phyloP scores from a whole-genome alignment of 139 green algal species.

The Micromonas commoda region DNA sequence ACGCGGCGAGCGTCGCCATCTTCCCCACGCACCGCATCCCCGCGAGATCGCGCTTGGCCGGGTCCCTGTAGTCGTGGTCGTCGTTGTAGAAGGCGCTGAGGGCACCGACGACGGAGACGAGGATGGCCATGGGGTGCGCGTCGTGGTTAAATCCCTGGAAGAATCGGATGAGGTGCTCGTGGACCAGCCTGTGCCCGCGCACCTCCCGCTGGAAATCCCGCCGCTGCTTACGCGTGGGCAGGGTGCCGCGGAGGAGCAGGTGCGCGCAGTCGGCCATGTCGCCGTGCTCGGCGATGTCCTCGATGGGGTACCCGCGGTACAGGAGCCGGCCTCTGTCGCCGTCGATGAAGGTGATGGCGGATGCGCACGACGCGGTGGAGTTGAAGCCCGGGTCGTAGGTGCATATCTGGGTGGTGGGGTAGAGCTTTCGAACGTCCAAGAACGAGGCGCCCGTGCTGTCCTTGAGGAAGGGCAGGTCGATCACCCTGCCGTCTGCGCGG shows the following conservation, averaged over 20 bases:
- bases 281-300: constrained; percentile 51
- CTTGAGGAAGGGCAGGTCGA: neutral
- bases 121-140: constrained; percentile 67
- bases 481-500: neutral
- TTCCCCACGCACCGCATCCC: constrained; percentile 58
- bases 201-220: constrained; percentile 33
- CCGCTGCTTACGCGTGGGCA: constrained; percentile 39
- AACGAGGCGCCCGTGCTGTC: neutral
- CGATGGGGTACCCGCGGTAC: constrained; percentile 61
- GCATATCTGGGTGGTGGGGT: constrained; percentile 40
- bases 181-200: constrained; percentile 50
- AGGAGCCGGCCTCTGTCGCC: constrained; percentile 55
- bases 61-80: constrained; percentile 33
- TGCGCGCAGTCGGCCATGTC: constrained; percentile 56
- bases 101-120: constrained; percentile 56
- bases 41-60: constrained; percentile 41
- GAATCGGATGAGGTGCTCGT: constrained; percentile 54
- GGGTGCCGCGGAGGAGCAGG: constrained; percentile 60
- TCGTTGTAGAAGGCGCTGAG: constrained; percentile 58
- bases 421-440: neutral
- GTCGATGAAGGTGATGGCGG: constrained; percentile 66
- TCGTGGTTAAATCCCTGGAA: constrained; percentile 57
- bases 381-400: constrained; percentile 69
- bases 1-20: constrained; percentile 61
- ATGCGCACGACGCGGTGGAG: constrained; percentile 55